Evolutionary conservation across 345 rosid genomes (phyloP).

Genomic region (Arabis hirsuta): DNA sequence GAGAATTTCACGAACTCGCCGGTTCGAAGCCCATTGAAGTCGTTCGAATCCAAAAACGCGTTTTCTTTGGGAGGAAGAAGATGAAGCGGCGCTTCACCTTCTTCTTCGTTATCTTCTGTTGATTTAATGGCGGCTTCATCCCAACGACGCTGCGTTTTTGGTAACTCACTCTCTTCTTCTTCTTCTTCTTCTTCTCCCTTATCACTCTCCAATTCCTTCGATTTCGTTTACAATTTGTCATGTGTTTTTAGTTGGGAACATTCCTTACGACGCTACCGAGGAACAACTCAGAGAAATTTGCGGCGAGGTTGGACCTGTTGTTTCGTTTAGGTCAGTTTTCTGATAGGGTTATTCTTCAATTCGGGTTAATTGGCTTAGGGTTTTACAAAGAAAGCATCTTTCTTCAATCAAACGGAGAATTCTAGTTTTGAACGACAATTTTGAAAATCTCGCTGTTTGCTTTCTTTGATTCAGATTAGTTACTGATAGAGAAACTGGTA

Average conservation of each 20-base stretch:
- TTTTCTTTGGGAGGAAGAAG: conserved; percentile 53
- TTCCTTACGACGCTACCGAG: conserved; percentile 97
- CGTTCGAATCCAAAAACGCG: conserved; percentile 3
- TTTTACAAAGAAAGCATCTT: conserved; percentile 19
- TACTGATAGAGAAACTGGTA: conserved; percentile 95
- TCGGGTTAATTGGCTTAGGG: conserved; percentile 16
- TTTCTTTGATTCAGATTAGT: conserved; percentile 69
- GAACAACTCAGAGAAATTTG: conserved; percentile 97
- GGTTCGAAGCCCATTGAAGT: conserved; percentile 12
- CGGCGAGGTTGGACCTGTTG: conserved; percentile 97
- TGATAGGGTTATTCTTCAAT: background rate
- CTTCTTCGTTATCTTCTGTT: conserved; percentile 59
- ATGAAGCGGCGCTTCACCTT: conserved; percentile 70
- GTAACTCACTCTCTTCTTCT: conserved; percentile 47
- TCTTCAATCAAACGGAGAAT: background rate
- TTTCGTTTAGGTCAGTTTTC: conserved; percentile 83
- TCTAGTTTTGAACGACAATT: too few relatives aligned
- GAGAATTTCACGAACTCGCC: background rate
- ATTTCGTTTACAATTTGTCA: background rate
- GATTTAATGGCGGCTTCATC: conserved; percentile 83
- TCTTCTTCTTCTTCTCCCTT: background rate
- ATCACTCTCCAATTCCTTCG: conserved; percentile 9
- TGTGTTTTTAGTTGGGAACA: conserved; percentile 79
- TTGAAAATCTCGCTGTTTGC: conserved; percentile 11
- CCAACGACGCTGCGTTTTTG: conserved; percentile 98